A percentile compares a stretch with the other conserved stretches of the same genome.
phyloP scores from a whole-genome alignment of 148 eudicot genomes.

The Camellia granthamiana region DNA sequence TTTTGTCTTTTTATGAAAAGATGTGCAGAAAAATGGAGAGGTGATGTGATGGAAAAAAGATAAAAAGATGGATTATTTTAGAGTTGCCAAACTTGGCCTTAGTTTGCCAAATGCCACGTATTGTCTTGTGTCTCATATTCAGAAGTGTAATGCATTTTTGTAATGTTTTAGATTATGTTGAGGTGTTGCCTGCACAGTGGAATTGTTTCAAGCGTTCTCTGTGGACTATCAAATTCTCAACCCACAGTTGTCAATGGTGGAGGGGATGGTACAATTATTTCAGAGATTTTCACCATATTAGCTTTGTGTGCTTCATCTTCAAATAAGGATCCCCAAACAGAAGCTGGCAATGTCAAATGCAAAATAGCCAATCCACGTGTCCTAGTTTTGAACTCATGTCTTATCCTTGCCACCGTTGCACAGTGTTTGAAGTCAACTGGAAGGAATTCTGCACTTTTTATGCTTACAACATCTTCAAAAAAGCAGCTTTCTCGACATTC shows the following conservation, averaged over 20 bases:
- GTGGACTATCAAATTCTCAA: slow-evolving; percentile 88
- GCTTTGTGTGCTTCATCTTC: slow-evolving; percentile 56
- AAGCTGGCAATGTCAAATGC: slow-evolving; percentile 42
- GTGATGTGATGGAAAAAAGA: too few relatives aligned
- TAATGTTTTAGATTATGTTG: slow-evolving; percentile 59
- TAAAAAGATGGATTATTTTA: too few relatives aligned
- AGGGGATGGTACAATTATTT: slow-evolving; percentile 84
- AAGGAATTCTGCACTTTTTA: slow-evolving; percentile 70
- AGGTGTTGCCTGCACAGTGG: slow-evolving; percentile 79
- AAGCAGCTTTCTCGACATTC: slow-evolving; percentile 83
- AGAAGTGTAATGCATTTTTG: not conserved
- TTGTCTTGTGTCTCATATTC: not conserved
- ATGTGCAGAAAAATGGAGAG: too few relatives aligned
- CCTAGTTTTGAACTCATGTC: slow-evolving; percentile 64
- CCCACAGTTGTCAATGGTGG: slow-evolving; percentile 96
- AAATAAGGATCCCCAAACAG: slow-evolving; percentile 53
- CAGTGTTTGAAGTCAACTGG: slow-evolving; percentile 80
- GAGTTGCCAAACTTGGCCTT: too few relatives aligned
- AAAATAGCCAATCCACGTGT: slow-evolving; percentile 53
- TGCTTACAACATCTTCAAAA: slow-evolving; percentile 76
- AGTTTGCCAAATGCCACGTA: not conserved
- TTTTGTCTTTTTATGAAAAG: too few relatives aligned
- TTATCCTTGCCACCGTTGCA: slow-evolving; percentile 74
- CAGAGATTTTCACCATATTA: slow-evolving; percentile 80
- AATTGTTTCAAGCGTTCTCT: slow-evolving; percentile 55